phyloP scores from a whole-genome alignment of 1,139 yeast genomes.

The Geotrichum histeridarum region DNA sequence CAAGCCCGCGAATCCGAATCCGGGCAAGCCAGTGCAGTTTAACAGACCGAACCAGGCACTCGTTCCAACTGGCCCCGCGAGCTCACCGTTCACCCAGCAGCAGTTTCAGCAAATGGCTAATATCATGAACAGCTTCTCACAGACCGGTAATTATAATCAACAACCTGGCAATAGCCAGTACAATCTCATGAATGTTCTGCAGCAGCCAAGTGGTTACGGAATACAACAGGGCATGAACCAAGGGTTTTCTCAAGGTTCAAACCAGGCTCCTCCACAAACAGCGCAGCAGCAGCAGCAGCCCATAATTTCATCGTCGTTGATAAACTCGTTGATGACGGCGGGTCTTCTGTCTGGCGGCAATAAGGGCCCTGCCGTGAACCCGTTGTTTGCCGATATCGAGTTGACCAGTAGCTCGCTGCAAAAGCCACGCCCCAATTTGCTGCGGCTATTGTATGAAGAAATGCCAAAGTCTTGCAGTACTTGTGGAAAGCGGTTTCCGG shows the following conservation, averaged over 20 bases:
- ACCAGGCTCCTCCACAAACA: background rate
- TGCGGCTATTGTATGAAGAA: conserved; percentile 46
- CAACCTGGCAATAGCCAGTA: conserved; percentile 20
- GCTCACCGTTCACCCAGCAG: conserved; percentile 6
- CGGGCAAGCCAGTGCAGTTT: background rate
- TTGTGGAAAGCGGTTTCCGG: conserved; percentile 82
- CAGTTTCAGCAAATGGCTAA: conserved; percentile 13
- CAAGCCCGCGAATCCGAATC: background rate
- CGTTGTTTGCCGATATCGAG: conserved; percentile 25
- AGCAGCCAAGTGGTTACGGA: conserved; percentile 1
- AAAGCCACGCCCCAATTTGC: conserved; percentile 34
- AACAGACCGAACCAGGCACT: conserved; percentile 1
- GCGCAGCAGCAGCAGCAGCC: background rate
- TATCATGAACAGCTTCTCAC: conserved; percentile 8
- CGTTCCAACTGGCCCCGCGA: background rate
- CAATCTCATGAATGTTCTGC: conserved; percentile 1
- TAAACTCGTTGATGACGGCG: conserved; percentile 16
- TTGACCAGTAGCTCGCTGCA: conserved; percentile 31
- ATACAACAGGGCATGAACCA: background rate
- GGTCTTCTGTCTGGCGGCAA: conserved; percentile 9
- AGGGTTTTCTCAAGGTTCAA: background rate
- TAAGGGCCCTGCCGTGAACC: conserved; percentile 1
- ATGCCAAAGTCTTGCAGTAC: conserved; percentile 80
- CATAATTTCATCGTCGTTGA: conserved; percentile 5
- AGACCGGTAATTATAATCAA: conserved; percentile 6